Evolutionary conservation across 1,284 basidiomycete species (phyloP).

Genomic region (Phlebopus sp.): DNA sequence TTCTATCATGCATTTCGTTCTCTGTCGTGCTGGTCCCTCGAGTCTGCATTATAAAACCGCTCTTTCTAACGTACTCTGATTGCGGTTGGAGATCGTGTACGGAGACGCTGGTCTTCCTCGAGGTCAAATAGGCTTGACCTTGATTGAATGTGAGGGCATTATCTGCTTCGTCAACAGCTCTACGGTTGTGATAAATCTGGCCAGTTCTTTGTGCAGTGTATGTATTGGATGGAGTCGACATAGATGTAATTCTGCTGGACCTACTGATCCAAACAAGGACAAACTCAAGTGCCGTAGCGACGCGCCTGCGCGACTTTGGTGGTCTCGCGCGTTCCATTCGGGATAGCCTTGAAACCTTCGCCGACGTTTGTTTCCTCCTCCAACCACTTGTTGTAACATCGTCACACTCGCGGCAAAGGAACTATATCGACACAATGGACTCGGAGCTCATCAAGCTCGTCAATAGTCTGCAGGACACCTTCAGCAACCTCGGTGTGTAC

Average conservation of each 20-base stretch:
- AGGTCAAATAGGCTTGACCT: too few species aligned
- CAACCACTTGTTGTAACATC: conserved; percentile 7
- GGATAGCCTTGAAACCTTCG: conserved; percentile 1
- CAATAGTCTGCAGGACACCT: conserved; percentile 92
- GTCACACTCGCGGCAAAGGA: not conserved
- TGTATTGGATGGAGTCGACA: too few species aligned
- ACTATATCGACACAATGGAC: conserved; percentile 62
- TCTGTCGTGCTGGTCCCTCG: not conserved
- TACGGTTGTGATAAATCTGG: too few species aligned
- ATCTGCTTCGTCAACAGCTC: too few species aligned
- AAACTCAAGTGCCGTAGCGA: conserved; percentile 35
- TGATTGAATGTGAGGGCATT: too few species aligned
- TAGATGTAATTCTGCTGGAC: not conserved
- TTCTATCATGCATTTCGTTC: conserved; percentile 5
- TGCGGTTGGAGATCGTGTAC: too few species aligned
- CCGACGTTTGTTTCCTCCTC: conserved; percentile 4
- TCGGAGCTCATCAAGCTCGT: conserved; percentile 93
- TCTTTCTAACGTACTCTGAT: too few species aligned
- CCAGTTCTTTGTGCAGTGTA: too few species aligned
- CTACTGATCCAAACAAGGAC: conserved; percentile 28
- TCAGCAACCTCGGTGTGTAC: conserved; percentile 72
- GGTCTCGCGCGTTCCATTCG: conserved; percentile 15
- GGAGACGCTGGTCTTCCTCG: too few species aligned
- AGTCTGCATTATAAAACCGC: too few species aligned
- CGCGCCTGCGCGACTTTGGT: conserved; percentile 27